Percentiles rank a stretch among this genome's conserved stretches.
Evolutionary conservation across 1,139 yeast genomes (phyloP).

Genomic region (Scheffersomyces illinoinensis): DNA sequence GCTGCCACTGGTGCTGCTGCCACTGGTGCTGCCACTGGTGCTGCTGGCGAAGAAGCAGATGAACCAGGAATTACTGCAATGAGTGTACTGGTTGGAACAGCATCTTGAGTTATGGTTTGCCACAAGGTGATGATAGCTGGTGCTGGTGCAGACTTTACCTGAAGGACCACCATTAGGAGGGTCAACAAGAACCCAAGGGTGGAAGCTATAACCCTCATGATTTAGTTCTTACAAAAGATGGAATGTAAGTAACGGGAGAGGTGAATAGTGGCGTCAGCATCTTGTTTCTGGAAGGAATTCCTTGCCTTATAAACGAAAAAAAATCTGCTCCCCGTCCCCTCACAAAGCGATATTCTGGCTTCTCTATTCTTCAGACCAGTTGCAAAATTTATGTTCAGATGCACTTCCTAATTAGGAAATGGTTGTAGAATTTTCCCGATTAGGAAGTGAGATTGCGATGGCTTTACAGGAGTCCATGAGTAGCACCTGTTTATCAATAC

Average conservation of each 20-base stretch:
- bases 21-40: conserved; percentile 4
- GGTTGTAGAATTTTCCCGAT: conserved; percentile 4
- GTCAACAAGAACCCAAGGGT: conserved; percentile 3
- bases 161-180: conserved; percentile 15
- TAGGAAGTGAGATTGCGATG: conserved; percentile 1
- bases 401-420: conserved; percentile 18
- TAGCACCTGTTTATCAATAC: neutral
- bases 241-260: neutral
- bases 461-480: neutral
- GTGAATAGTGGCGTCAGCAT: neutral
- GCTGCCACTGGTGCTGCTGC: conserved; percentile 2
- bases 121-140: conserved; percentile 29
- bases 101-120: conserved; percentile 20
- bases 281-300: neutral
- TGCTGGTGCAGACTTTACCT: conserved; percentile 16
- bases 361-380: neutral
- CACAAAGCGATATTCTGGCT: neutral
- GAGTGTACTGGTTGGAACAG: conserved; percentile 9
- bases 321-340: neutral
- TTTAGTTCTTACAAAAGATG: neutral
- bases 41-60: conserved; percentile 6
- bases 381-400: neutral
- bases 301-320: too few species aligned
- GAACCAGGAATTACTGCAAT: conserved; percentile 8
- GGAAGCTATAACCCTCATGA: conserved; percentile 6